These are phyloP conservation scores for Cryptococcus sp. DNA, from an alignment of 1,284 basidiomycete genomes.

Conservation along the genomic window DNA sequence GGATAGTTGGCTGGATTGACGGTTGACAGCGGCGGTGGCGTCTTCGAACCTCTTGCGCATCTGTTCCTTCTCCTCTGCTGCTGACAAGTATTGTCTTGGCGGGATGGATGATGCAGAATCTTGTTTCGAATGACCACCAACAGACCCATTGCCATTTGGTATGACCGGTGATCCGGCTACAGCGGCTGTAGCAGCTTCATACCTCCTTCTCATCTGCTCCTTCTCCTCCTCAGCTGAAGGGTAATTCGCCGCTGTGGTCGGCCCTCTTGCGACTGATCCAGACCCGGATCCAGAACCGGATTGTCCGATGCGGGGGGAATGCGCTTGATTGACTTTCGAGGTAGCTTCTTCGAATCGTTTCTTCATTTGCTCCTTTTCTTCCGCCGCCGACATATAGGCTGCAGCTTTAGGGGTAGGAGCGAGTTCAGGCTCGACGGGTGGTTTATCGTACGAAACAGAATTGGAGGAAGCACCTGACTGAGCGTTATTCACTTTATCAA, in stretches of 20 bases:
- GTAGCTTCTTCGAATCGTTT: conserved; percentile 33
- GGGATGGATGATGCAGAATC: background rate
- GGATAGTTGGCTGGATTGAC: background rate
- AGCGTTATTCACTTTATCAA: conserved; percentile 14
- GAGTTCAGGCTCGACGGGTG: background rate
- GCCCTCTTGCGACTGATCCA: background rate
- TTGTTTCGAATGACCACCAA: background rate
- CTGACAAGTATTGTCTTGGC: conserved; percentile 11
- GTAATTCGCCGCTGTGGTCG: background rate
- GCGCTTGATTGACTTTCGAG: conserved; percentile 9
- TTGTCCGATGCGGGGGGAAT: background rate
- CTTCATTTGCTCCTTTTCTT: conserved; percentile 38
- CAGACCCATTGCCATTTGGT: background rate
- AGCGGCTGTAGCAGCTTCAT: conserved; percentile 23
- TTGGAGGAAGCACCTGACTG: background rate
- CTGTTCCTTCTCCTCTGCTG: conserved; percentile 12
- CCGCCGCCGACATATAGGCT: conserved; percentile 20
- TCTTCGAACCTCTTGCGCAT: conserved; percentile 14
- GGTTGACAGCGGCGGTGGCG: conserved; percentile 6
- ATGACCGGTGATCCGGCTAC: background rate
- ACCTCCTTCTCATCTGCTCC: conserved; percentile 27
- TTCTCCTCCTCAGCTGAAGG: conserved; percentile 32
- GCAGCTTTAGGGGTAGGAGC: background rate
- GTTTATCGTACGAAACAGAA: background rate
- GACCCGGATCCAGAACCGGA: background rate